Evolutionary conservation across 305 asterid genomes (phyloP).

Genomic region (Coffea humblotiana): DNA sequence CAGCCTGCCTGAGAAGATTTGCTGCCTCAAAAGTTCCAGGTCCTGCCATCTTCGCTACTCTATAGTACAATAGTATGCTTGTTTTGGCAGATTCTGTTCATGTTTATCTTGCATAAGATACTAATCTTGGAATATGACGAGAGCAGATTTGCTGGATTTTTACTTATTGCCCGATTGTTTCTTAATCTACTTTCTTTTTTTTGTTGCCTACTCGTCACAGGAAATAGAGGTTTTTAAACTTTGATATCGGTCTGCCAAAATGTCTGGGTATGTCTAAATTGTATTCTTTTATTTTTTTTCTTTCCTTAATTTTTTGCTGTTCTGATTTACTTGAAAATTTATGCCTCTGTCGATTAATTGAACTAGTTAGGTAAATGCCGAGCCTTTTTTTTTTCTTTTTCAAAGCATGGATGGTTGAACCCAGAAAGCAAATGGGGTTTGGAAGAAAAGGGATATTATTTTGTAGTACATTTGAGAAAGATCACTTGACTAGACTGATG

Average conservation of each 20-base stretch:
- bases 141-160: not conserved
- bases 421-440: not conserved
- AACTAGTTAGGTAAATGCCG: not conserved
- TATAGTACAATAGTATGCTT: not conserved
- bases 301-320: too few relatives aligned
- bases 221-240: not conserved
- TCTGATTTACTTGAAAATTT: not conserved
- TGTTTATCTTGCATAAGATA: too few relatives aligned
- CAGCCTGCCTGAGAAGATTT: not conserved
- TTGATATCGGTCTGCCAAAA: not conserved
- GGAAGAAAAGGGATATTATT: not conserved
- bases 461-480: too few relatives aligned
- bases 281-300: not conserved
- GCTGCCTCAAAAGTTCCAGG: slow-evolving; percentile 12
- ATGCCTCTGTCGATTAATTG: not conserved
- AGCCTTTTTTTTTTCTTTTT: too few relatives aligned
- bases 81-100: too few relatives aligned
- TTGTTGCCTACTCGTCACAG: not conserved
- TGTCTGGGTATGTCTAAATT: slow-evolving; percentile 12
- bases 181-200: not conserved
- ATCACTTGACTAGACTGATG: not conserved
- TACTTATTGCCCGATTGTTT: not conserved
- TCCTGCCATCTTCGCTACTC: not conserved
- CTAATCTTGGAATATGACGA: not conserved
- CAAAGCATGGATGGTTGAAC: not conserved